A percentile compares a stretch with the other conserved stretches of the same genome.
These are phyloP conservation scores for Peniophora sp. DNA, from an alignment of 1,284 basidiomycete species.

Conservation along the genomic window DNA sequence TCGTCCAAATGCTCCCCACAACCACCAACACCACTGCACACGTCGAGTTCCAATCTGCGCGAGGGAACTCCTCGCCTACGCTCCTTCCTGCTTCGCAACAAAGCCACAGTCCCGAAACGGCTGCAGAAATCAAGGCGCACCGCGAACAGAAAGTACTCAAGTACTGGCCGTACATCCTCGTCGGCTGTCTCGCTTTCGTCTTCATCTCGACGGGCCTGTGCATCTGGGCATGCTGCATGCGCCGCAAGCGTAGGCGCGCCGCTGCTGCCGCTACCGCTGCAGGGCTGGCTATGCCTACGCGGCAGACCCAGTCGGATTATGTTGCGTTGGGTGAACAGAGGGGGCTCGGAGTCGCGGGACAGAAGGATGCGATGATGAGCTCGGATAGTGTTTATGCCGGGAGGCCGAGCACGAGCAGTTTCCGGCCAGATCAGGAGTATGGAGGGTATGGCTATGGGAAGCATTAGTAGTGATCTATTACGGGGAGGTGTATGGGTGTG, in stretches of 20 bases:
- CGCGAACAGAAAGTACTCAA: slow-evolving; percentile 58
- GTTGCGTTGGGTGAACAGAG: no score
- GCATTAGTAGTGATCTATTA: no score
- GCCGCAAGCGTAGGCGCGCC: slow-evolving; percentile 17
- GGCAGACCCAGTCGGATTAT: no score
- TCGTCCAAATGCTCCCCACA: slow-evolving; percentile 51
- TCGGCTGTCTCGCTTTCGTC: slow-evolving; percentile 51
- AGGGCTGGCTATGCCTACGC: no score
- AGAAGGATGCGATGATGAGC: no score
- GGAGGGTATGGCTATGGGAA: no score
- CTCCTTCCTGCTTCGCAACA: slow-evolving; percentile 55
- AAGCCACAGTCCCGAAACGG: slow-evolving; percentile 57
- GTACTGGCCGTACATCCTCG: slow-evolving; percentile 69
- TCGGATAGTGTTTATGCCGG: no score
- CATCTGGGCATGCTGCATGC: slow-evolving; percentile 61
- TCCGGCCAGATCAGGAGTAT: no score
- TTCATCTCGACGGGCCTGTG: slow-evolving; percentile 39
- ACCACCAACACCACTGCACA: slow-evolving; percentile 32
- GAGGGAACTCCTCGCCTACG: slow-evolving; percentile 27
- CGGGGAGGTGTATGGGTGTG: no score
- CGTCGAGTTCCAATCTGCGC: slow-evolving; percentile 41
- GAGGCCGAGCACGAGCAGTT: no score
- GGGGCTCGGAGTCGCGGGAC: no score
- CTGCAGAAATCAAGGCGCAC: slow-evolving; percentile 60
- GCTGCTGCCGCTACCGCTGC: neutral